Evolutionary conservation across 306 rosid genomes (phyloP), one percentile per base, ranked within the genome.

Genomic region (Psophocarpus tetragonolobus): DNA sequence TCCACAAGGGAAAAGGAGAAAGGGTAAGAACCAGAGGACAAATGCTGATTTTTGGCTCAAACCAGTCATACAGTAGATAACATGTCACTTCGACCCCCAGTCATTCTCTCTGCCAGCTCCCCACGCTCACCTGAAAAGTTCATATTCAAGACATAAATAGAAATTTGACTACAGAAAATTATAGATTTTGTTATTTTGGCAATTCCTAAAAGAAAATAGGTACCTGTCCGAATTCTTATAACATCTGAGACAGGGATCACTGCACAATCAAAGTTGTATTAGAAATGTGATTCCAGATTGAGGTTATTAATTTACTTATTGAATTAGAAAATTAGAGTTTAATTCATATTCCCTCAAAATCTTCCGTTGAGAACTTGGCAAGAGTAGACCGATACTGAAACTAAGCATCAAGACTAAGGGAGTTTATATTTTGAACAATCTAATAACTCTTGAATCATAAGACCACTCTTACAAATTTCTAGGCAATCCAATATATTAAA

Each of bases 191-290:
- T 8, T n/a, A 15, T 41, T 71, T 44, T 41, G 53, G 74, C 38
- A 61, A 70, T 18, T 80, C 70, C 18, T 6, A 13, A 39, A 39
- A 17, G 73, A 26, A 85, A 76, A 57, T 56, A 2, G 39, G 75
- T 89, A 94, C 98, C 98, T 23, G 97, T 92, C 38, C 98, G 97
- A 77, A 94, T 65, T 90, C 98, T 89, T 41, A 90, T 87, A 20
- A 90, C 87, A 50, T 94, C 97, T 12, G 95, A 65, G 26, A 94
- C 89, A 1, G 98, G 97, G 63, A 83, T 73, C 93, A 92, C 98
- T 94, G 91, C 89, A 85, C 41, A 84, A 75, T 18, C 66, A 67
- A 80, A 77, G 18, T 60, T 72, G 17, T 41, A 38, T 85, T 50
- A 76, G 71, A 81, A 73, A 51, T 32, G 70, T 62, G 20, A 73